Evolutionary conservation across 2,329 filamentous ascomycete genomes (phyloP).

Genomic region (Colletotrichum musicola): DNA sequence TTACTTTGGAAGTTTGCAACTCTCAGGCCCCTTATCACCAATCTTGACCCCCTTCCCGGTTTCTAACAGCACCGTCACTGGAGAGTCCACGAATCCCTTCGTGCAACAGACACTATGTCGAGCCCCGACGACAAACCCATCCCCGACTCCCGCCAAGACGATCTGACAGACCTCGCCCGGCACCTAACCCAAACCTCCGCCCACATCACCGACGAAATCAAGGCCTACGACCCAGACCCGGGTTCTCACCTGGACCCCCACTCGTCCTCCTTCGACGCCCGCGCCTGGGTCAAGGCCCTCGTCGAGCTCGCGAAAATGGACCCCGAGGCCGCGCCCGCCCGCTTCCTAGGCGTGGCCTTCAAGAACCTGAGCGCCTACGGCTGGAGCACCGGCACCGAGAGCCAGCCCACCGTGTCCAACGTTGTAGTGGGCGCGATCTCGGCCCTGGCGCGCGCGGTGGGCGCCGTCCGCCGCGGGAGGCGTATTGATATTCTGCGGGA

Average conservation of each 20-base stretch:
- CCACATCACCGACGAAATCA: neutral
- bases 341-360: slow-evolving; percentile 45
- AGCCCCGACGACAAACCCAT: neutral
- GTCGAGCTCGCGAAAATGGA: slow-evolving; percentile 43
- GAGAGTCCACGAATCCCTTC: no score
- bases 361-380: slow-evolving; percentile 43
- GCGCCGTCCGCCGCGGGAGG: neutral
- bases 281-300: slow-evolving; percentile 44
- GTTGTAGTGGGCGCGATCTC: neutral
- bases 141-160: neutral
- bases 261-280: slow-evolving; percentile 43
- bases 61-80: no score
- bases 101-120: no score
- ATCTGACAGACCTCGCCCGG: neutral
- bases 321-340: slow-evolving; percentile 38
- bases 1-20: no score
- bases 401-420: slow-evolving; percentile 40
- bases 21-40: no score
- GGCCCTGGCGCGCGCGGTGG: neutral
- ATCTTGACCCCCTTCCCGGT: no score
- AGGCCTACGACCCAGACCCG: slow-evolving; percentile 28
- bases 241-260: slow-evolving; percentile 42
- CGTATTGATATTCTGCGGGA: slow-evolving; percentile 43
- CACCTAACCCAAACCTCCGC: neutral
- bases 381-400: slow-evolving; percentile 42